Conservation (phyloP, 352 stramenopile species). For the Phytopythium vexans region DNA sequence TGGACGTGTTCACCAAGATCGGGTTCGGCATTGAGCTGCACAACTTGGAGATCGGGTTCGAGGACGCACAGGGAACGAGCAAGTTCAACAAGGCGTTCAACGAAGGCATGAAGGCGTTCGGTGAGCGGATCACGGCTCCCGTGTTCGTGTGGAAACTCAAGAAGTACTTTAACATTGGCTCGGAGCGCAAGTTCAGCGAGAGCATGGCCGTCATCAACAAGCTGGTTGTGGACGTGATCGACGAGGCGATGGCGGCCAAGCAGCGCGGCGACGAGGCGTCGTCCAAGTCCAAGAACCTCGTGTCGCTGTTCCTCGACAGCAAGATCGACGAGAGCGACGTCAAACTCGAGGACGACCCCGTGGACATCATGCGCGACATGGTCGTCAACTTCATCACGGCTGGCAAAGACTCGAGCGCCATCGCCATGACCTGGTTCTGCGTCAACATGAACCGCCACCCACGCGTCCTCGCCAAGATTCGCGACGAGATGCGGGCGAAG, state of each 20-base stretch:
- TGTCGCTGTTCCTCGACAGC: slow-evolving; percentile 38
- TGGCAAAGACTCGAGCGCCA: slow-evolving; percentile 70
- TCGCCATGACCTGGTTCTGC: slow-evolving; percentile 65
- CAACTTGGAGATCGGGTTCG: slow-evolving; percentile 7
- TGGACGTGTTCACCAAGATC: slow-evolving; percentile 20
- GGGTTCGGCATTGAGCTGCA: slow-evolving; percentile 16
- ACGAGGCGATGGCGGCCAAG: slow-evolving; percentile 37
- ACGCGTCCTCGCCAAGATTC: slow-evolving; percentile 44
- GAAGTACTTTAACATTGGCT: slow-evolving; percentile 28
- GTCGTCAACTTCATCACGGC: slow-evolving; percentile 73
- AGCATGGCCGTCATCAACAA: slow-evolving; percentile 35
- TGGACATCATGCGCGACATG: slow-evolving; percentile 63
- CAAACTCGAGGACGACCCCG: slow-evolving; percentile 21
- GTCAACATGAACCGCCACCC: slow-evolving; percentile 56
- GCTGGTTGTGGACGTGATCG: slow-evolving; percentile 47
- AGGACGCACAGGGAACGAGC: slow-evolving; percentile 1
- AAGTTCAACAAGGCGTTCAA: slow-evolving; percentile 16
- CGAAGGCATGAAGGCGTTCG: slow-evolving; percentile 1
- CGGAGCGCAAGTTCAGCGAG: slow-evolving; percentile 37
- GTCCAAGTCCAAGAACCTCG: slow-evolving; percentile 46
- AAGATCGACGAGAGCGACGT: slow-evolving; percentile 23
- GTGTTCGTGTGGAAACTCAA: slow-evolving; percentile 35
- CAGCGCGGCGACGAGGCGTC: slow-evolving; percentile 23
- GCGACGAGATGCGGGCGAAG: slow-evolving; percentile 49
- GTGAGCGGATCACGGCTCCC: slow-evolving; percentile 26